phyloP scores from a whole-genome alignment of 1,284 basidiomycete species.

The Thelephora terrestris region DNA sequence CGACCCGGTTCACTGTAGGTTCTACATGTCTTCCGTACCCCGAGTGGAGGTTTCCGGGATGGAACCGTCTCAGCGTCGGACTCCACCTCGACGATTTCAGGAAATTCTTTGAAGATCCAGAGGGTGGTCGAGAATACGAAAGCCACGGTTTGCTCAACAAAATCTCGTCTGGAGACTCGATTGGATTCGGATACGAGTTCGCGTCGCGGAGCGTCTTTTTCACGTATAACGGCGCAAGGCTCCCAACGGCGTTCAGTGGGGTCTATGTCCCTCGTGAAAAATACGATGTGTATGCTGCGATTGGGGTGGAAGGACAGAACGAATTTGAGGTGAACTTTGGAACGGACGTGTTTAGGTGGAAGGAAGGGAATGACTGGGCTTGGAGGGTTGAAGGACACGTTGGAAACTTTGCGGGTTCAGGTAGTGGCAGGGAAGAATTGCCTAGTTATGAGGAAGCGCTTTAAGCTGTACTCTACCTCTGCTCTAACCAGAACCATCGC shows the following conservation, averaged over 20 bases:
- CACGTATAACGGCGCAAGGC: slow-evolving; percentile 53
- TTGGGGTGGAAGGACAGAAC: slow-evolving; percentile 47
- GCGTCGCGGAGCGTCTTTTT: slow-evolving; percentile 44
- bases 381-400: slow-evolving; percentile 51
- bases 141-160: slow-evolving; percentile 16
- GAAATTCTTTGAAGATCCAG: slow-evolving; percentile 60
- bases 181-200: slow-evolving; percentile 59
- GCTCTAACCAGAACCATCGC: no score
- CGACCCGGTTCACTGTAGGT: slow-evolving; percentile 26
- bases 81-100: slow-evolving; percentile 62
- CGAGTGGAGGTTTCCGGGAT: slow-evolving; percentile 55
- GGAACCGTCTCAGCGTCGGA: slow-evolving; percentile 56
- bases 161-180: slow-evolving; percentile 34
- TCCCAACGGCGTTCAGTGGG: slow-evolving; percentile 48
- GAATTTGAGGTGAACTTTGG: slow-evolving; percentile 59
- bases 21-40: slow-evolving; percentile 60
- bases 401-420: slow-evolving; percentile 18
- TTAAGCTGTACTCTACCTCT: no score
- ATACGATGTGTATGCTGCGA: slow-evolving; percentile 52
- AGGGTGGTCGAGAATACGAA: slow-evolving; percentile 50
- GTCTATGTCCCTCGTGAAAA: slow-evolving; percentile 40
- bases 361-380: slow-evolving; percentile 49
- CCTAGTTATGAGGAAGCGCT: no score
- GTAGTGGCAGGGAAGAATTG: background rate
- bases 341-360: slow-evolving; percentile 44